Evolutionary conservation across 164 flowering plant species (phyloP), one percentile per base, ranked within the genome.

Genomic region (Pachysandra terminalis): DNA sequence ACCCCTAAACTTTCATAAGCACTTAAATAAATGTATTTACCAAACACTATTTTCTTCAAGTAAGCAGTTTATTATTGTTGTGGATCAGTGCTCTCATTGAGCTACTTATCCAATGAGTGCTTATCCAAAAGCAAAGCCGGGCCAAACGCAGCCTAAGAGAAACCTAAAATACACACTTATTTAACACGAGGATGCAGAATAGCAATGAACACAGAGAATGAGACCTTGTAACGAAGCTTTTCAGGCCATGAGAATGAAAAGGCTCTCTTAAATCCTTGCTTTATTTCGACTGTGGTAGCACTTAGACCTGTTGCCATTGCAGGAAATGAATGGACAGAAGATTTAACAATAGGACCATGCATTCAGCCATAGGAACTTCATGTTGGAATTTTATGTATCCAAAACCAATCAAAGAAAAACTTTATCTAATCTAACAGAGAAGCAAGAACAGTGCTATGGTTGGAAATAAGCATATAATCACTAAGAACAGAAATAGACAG

Each of bases 221-320:
- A 19, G 19, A 89, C 98, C 96, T 95, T 84, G 72, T 95, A 95
- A 26, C 97, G 96, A 67, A 95, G 94, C 75, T 87, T 90, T 74
- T 87, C 83, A 54, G 97, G 91, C 98, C 98, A 95, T 9, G 90
- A 82, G 67, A 90, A 85, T 63, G 96, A 72, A 82, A 95, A 95
- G 32, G 96, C 97, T 80, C 94, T 90, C 77, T 52, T 91, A 68
- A 95, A 95, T 65, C 98, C 97, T 79, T 86, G 85, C 79, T 90
- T 95, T 70, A 95, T 87, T 28, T 95, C 97, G 69, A 79, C 76
- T 62, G 81, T 59, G 66, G 73, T 83, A 21, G 76, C 77, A 66
- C 68, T 80, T 66, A 91, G 60, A 67, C 96, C 98, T 94, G 68
- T 25, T 59, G 27, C 24, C 3, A 55, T 53, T 28, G 41, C 40